Evolutionary conservation across 805 yeast species (phyloP).

Genomic region (Metschnikowia chrysomelidarum): DNA sequence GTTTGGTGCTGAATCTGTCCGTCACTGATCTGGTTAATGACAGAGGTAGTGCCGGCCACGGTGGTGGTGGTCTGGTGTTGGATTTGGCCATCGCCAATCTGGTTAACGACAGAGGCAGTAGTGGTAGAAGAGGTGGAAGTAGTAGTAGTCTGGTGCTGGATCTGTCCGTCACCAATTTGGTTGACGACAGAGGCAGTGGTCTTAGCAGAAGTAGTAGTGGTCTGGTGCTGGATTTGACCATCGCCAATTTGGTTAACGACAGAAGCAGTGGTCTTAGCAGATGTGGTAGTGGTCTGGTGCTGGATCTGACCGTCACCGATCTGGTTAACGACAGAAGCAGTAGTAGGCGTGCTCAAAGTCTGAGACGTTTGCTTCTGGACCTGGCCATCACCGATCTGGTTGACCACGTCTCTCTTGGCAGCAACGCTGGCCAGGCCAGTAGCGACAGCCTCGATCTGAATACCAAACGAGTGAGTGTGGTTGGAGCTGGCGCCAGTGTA

Average conservation of each 20-base stretch:
- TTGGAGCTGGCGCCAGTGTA: slow-evolving; percentile 57
- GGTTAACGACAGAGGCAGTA: slow-evolving; percentile 40
- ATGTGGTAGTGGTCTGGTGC: slow-evolving; percentile 14
- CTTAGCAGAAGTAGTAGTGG: slow-evolving; percentile 22
- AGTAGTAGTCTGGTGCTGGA: slow-evolving; percentile 27
- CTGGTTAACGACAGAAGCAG: slow-evolving; percentile 16
- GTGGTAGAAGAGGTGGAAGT: slow-evolving; percentile 8
- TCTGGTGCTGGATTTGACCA: slow-evolving; percentile 48
- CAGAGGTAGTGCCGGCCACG: slow-evolving; percentile 20
- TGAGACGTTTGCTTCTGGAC: slow-evolving; percentile 44
- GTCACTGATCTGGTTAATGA: slow-evolving; percentile 24
- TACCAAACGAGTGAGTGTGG: slow-evolving; percentile 60
- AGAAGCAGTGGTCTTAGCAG: slow-evolving; percentile 26
- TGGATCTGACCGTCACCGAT: slow-evolving; percentile 20
- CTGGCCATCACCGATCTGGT: slow-evolving; percentile 65
- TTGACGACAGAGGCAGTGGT: slow-evolving; percentile 21
- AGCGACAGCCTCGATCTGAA: slow-evolving; percentile 48
- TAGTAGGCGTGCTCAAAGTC: slow-evolving; percentile 24
- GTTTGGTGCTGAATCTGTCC: slow-evolving; percentile 26
- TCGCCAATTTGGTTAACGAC: slow-evolving; percentile 47
- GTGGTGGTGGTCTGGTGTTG: slow-evolving; percentile 39
- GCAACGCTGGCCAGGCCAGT: slow-evolving; percentile 29
- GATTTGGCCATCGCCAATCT: slow-evolving; percentile 47
- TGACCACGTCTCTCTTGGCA: slow-evolving; percentile 36
- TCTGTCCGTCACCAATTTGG: slow-evolving; percentile 28